Conservation (phyloP, 2,329 filamentous ascomycete species). For the Aspergillus brunneoviolaceus region DNA sequence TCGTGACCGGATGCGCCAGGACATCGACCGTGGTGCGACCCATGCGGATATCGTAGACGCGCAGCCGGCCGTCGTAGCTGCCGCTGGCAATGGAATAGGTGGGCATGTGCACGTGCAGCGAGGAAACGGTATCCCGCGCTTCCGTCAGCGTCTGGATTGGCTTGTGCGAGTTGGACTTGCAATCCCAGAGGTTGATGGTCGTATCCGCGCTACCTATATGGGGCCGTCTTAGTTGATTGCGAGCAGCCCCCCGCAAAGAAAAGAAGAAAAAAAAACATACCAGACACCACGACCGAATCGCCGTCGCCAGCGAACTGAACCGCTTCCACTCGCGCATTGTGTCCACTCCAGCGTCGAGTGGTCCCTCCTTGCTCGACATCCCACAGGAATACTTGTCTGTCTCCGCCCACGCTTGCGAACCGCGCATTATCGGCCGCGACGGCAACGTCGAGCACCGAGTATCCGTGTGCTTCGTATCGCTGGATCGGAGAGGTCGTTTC, state of each 20-base stretch:
- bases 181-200: conserved; percentile 45
- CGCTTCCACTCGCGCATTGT: conserved; percentile 72
- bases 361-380: conserved; percentile 82
- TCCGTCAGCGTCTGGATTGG: conserved; percentile 45
- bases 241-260: neutral
- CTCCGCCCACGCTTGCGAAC: conserved; percentile 85
- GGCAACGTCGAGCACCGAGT: conserved; percentile 80
- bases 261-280: conserved; percentile 20
- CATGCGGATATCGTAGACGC: conserved; percentile 79
- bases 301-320: conserved; percentile 75
- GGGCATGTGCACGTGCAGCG: conserved; percentile 39
- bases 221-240: neutral
- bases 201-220: conserved; percentile 44
- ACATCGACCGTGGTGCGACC: conserved; percentile 71
- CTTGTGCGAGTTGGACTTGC: conserved; percentile 41
- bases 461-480: conserved; percentile 84
- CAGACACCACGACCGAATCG: conserved; percentile 70
- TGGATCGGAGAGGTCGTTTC: conserved; percentile 66
- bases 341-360: conserved; percentile 69
- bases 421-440: conserved; percentile 74
- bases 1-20: conserved; percentile 68
- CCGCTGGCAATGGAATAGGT: conserved; percentile 62
- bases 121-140: conserved; percentile 44
- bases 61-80: conserved; percentile 79
- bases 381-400: conserved; percentile 90